Evolutionary conservation across 2,329 filamentous ascomycete species (phyloP).

Genomic region (Aspergillus sergii): DNA sequence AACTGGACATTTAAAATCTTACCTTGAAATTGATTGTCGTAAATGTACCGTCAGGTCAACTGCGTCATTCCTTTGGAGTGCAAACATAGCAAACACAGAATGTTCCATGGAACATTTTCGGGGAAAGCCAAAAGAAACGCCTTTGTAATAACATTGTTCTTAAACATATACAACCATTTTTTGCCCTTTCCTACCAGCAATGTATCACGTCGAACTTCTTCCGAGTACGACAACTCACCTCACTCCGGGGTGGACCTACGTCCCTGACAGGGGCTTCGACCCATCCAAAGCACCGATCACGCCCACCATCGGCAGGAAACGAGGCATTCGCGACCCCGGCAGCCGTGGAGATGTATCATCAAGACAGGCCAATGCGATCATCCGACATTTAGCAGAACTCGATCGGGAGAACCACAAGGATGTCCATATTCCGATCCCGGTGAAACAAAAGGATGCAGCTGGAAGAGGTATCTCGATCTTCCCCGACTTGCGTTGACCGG

Average conservation of each 20-base stretch:
- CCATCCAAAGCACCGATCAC: conserved; percentile 58
- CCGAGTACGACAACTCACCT: conserved; percentile 68
- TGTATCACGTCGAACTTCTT: conserved; percentile 80
- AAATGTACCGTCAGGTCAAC: not conserved
- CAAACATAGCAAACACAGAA: conserved; percentile 26
- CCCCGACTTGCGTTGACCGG: not conserved
- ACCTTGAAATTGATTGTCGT: not conserved
- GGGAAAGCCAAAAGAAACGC: not conserved
- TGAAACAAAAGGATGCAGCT: conserved; percentile 53
- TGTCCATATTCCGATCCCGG: conserved; percentile 68
- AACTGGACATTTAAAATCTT: not conserved
- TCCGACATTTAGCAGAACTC: conserved; percentile 79
- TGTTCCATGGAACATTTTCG: conserved; percentile 3
- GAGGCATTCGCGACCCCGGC: conserved; percentile 63
- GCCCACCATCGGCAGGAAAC: conserved; percentile 65
- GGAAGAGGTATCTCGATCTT: conserved; percentile 36
- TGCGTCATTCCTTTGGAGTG: conserved; percentile 13
- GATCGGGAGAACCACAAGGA: conserved; percentile 79
- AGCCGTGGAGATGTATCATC: conserved; percentile 68
- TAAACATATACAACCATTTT: not conserved
- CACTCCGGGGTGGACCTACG: conserved; percentile 90
- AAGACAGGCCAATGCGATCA: conserved; percentile 78
- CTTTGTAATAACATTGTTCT: not conserved
- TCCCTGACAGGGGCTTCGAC: conserved; percentile 70
- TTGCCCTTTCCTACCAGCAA: conserved; percentile 30